These are phyloP conservation scores for Hypoxylon sp. DNA, from an alignment of 2,329 filamentous ascomycete genomes.

Conservation along the genomic window DNA sequence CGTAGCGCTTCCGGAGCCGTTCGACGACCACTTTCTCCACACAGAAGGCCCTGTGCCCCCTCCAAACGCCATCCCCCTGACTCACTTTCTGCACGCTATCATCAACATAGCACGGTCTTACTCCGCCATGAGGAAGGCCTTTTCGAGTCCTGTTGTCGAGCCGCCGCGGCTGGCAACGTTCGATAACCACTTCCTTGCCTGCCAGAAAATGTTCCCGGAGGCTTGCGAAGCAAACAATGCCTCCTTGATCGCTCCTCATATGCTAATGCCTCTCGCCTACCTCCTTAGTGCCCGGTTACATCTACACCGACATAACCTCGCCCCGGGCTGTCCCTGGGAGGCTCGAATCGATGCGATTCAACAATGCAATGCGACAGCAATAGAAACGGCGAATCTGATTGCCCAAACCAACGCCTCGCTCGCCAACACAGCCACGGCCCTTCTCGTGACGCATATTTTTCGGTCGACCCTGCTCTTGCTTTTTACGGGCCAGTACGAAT, in stretches of 20 bases:
- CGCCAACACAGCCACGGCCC: conserved; percentile 72
- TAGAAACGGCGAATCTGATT: conserved; percentile 81
- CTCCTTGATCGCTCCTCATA: conserved; percentile 74
- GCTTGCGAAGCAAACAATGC: conserved; percentile 73
- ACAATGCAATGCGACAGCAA: conserved; percentile 75
- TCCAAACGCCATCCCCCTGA: conserved; percentile 62
- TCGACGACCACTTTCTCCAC: conserved; percentile 81
- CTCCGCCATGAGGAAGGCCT: conserved; percentile 73
- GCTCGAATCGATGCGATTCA: conserved; percentile 77
- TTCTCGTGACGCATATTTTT: conserved; percentile 86
- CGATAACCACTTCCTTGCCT: conserved; percentile 80
- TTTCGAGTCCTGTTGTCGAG: conserved; percentile 72
- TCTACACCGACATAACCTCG: conserved; percentile 88
- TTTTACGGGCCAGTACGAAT: conserved; percentile 74
- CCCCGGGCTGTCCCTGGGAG: conserved; percentile 70
- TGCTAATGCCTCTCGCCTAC: conserved; percentile 77
- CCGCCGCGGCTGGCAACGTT: conserved; percentile 75
- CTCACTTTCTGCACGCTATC: conserved; percentile 77
- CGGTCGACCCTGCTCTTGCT: conserved; percentile 83
- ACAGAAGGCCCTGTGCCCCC: conserved; percentile 62
- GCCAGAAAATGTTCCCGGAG: conserved; percentile 77
- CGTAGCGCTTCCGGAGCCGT: conserved; percentile 76
- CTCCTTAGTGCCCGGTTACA: conserved; percentile 85
- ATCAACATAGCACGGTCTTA: conserved; percentile 85
- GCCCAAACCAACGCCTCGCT: conserved; percentile 69